Conservation (phyloP, 176 grass and related monocot species). For the Dactylis glomerata region DNA sequence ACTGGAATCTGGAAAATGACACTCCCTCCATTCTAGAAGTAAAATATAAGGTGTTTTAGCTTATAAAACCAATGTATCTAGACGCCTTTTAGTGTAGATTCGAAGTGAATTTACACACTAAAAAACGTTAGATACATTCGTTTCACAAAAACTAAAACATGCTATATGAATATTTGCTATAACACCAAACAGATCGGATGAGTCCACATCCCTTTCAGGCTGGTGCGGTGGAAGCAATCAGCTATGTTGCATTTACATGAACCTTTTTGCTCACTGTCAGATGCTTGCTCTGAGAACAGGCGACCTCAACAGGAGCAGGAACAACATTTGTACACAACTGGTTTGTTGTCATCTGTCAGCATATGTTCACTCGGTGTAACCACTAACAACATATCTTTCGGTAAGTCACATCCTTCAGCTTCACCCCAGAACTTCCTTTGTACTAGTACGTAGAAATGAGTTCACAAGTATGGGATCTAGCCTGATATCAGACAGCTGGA, state of each 20-base stretch:
- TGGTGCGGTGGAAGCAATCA: not conserved
- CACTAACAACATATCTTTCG: not conserved
- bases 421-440: not conserved
- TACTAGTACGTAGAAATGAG: not conserved
- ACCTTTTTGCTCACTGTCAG: slow-evolving; percentile 9
- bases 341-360: too few species aligned
- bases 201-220: not conserved
- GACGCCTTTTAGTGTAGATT: too few species aligned
- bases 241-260: not conserved
- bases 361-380: not conserved
- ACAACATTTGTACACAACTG: too few species aligned
- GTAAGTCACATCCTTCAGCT: not conserved
- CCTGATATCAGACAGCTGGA: not conserved
- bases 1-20: too few species aligned
- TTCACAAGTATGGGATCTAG: not conserved
- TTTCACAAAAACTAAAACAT: too few species aligned
- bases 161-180: too few species aligned
- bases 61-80: too few species aligned
- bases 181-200: not conserved
- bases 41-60: too few species aligned
- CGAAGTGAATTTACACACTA: too few species aligned
- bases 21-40: too few species aligned
- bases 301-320: not conserved
- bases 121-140: too few species aligned
- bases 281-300: slow-evolving; percentile 25